These are phyloP conservation scores for Globisporangium echinulatum DNA, from an alignment of 352 stramenopile genomes.

Conservation along the genomic window DNA sequence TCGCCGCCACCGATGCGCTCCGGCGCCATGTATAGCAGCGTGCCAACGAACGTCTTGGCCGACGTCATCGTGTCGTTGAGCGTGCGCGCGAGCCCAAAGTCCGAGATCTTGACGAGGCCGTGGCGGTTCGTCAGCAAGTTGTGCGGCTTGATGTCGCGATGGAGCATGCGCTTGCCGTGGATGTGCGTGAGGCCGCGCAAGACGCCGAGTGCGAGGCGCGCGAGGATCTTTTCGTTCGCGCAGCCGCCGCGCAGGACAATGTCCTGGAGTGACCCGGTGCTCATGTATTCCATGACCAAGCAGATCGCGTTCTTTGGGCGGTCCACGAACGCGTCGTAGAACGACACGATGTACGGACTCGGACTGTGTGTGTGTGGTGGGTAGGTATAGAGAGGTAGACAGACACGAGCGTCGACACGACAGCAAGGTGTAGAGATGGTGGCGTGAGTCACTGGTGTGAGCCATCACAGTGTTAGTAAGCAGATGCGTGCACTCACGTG, in stretches of 20 bases:
- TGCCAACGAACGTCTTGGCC: slow-evolving; percentile 92
- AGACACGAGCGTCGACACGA: neutral
- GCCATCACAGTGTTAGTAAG: neutral
- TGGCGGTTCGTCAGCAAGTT: slow-evolving; percentile 86
- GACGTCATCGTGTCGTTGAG: slow-evolving; percentile 65
- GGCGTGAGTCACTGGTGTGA: too few species aligned
- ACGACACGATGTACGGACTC: slow-evolving; percentile 88
- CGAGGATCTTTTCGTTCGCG: slow-evolving; percentile 77
- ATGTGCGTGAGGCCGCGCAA: slow-evolving; percentile 82
- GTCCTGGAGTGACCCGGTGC: slow-evolving; percentile 87
- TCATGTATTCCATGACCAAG: slow-evolving; percentile 93
- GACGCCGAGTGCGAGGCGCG: slow-evolving; percentile 62
- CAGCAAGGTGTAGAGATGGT: neutral
- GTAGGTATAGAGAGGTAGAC: neutral
- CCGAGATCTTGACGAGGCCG: slow-evolving; percentile 86
- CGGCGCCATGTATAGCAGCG: slow-evolving; percentile 92
- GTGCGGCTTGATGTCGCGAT: slow-evolving; percentile 90
- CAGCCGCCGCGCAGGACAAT: slow-evolving; percentile 80
- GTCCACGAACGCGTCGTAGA: slow-evolving; percentile 91
- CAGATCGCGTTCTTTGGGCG: slow-evolving; percentile 84
- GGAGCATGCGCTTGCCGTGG: slow-evolving; percentile 84
- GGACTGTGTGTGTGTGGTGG: slow-evolving; percentile 20
- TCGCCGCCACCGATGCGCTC: slow-evolving; percentile 89
- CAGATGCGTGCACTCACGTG: slow-evolving; percentile 21
- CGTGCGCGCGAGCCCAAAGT: slow-evolving; percentile 80